These are phyloP conservation scores for Phialophora macrospora DNA, from an alignment of 2,329 filamentous ascomycete genomes.

Conservation along the genomic window DNA sequence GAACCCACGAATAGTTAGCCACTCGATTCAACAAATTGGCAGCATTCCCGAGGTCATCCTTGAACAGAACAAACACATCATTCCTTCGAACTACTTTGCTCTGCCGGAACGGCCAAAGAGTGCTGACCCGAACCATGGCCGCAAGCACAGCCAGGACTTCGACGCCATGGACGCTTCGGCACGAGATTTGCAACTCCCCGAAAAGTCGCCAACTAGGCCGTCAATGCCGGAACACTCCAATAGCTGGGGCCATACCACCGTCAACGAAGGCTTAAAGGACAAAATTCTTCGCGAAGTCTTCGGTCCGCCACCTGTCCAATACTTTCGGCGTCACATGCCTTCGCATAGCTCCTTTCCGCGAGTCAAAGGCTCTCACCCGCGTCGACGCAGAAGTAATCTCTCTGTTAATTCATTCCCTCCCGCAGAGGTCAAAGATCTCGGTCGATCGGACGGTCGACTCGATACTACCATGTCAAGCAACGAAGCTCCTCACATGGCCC, in stretches of 20 bases:
- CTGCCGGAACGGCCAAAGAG: constrained; percentile 56
- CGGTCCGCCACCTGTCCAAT: constrained; percentile 78
- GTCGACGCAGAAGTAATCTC: constrained; percentile 44
- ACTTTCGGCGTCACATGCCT: constrained; percentile 69
- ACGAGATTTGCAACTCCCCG: constrained; percentile 1
- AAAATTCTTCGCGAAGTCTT: constrained; percentile 94
- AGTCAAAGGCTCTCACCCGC: constrained; percentile 41
- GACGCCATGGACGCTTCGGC: constrained; percentile 1
- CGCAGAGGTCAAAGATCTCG: constrained; percentile 22
- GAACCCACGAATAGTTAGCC: constrained; percentile 65
- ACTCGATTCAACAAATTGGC: constrained; percentile 71
- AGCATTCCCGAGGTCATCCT: constrained; percentile 89
- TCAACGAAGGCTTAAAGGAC: constrained; percentile 85
- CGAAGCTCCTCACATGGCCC: constrained; percentile 12
- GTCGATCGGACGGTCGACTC: constrained; percentile 22
- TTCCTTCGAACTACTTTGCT: constrained; percentile 80
- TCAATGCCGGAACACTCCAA: constrained; percentile 55
- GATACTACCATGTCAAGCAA: constrained; percentile 1
- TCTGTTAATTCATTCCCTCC: constrained; percentile 37
- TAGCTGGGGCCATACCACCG: constrained; percentile 87
- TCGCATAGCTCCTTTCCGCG: constrained; percentile 69
- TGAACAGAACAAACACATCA: constrained; percentile 90
- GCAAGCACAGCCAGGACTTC: constrained; percentile 31
- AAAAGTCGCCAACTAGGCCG: constrained; percentile 31
- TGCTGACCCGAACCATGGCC: constrained; percentile 42